A percentile compares a stretch with the other conserved stretches of the same genome.
These are phyloP conservation scores for Cladosporium sp. DNA, from an alignment of 2,329 filamentous ascomycete species.

Conservation along the genomic window DNA sequence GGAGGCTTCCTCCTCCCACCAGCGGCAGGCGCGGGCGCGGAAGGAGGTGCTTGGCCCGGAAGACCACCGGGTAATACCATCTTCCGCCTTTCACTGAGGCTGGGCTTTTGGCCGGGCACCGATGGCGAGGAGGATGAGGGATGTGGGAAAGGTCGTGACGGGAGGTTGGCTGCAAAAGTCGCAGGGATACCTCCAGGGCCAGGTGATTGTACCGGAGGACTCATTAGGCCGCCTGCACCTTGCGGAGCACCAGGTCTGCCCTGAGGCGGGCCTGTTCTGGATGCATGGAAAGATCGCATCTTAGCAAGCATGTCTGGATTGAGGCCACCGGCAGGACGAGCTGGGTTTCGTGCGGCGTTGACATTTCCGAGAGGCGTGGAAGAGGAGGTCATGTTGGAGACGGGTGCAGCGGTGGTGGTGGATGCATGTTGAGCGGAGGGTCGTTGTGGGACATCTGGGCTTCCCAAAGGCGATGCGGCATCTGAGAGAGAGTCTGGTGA, in stretches of 20 bases:
- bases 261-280: slow-evolving; percentile 57
- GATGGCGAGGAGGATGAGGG: slow-evolving; percentile 52
- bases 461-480: slow-evolving; percentile 13
- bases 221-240: slow-evolving; percentile 18
- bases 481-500: slow-evolving; percentile 22
- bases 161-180: slow-evolving; percentile 43
- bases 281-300: slow-evolving; percentile 69
- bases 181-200: slow-evolving; percentile 42
- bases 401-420: slow-evolving; percentile 31
- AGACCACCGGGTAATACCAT: slow-evolving; percentile 62
- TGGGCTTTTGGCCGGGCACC: slow-evolving; percentile 49
- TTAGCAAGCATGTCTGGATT: slow-evolving; percentile 63
- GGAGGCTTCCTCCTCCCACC: slow-evolving; percentile 12
- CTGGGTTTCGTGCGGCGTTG: slow-evolving; percentile 63
- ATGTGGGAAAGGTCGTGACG: slow-evolving; percentile 41
- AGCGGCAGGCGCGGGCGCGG: slow-evolving; percentile 27
- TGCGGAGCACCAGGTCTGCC: slow-evolving; percentile 19
- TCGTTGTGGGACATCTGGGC: slow-evolving; percentile 10
- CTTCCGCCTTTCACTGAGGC: slow-evolving; percentile 67
- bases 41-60: slow-evolving; percentile 45
- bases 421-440: slow-evolving; percentile 28
- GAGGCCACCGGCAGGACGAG: slow-evolving; percentile 35
- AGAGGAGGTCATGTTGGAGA: slow-evolving; percentile 66
- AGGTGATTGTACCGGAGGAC: slow-evolving; percentile 22
- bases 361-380: slow-evolving; percentile 81